A percentile compares a stretch with the other conserved stretches of the same genome.
phyloP scores from a whole-genome alignment of 139 green algal species.

The Bryopsis sp. region DNA sequence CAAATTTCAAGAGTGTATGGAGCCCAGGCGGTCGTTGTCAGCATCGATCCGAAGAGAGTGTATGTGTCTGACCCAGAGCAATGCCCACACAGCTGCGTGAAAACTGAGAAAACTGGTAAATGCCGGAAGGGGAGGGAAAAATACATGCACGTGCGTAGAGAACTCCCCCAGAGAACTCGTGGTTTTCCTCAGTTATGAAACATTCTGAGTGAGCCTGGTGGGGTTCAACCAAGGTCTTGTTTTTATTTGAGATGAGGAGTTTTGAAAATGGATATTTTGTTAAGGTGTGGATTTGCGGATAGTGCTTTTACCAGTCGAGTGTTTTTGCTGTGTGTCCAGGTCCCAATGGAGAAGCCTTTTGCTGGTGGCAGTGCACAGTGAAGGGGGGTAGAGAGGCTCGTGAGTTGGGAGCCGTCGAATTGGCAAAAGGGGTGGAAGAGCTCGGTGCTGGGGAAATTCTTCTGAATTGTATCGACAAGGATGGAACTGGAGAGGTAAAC shows the following conservation, averaged over 20 bases:
- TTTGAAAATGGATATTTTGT: background rate
- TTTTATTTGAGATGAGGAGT: background rate
- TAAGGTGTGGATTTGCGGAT: background rate
- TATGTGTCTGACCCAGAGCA: conserved; percentile 65
- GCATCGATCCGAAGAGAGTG: conserved; percentile 83
- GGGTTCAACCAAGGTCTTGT: background rate
- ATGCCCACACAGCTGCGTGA: conserved; percentile 49
- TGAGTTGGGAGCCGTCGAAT: conserved; percentile 83
- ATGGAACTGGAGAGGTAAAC: conserved; percentile 59
- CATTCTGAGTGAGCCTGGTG: no score
- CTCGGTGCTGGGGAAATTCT: conserved; percentile 96
- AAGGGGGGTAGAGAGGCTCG: conserved; percentile 86
- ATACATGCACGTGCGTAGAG: no score
- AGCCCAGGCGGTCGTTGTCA: conserved; percentile 79
- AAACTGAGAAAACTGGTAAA: conserved; percentile 22
- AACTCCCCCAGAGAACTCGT: no score
- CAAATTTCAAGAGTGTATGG: conserved; percentile 93
- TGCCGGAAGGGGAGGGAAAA: no score
- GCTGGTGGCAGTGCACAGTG: conserved; percentile 96
- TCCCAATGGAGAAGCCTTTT: conserved; percentile 88
- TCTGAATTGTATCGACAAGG: conserved; percentile 98
- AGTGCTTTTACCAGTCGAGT: conserved; percentile 4
- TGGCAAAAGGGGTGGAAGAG: conserved; percentile 80
- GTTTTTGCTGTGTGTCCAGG: conserved; percentile 29
- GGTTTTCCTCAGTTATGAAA: no score